Evolutionary conservation across 345 rosid species (phyloP).

Genomic region (Eucalyptus pumila): DNA sequence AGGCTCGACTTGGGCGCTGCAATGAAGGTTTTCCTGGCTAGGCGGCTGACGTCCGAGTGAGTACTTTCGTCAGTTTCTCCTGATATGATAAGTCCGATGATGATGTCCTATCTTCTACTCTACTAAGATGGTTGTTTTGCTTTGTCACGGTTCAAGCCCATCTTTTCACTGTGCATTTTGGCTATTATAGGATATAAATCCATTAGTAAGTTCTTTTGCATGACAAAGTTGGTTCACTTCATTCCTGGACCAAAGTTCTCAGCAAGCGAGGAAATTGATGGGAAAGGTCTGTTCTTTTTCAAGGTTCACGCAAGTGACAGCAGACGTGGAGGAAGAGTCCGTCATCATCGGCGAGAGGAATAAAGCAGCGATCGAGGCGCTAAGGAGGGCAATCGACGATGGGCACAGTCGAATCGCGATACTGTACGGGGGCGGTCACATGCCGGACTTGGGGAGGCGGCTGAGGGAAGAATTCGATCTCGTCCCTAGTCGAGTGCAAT

Average conservation of each 20-base stretch:
- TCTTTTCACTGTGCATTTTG: neutral
- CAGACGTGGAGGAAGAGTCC: slow-evolving; percentile 65
- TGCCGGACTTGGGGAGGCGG: slow-evolving; percentile 89
- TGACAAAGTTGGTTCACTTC: neutral
- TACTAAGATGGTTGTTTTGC: neutral
- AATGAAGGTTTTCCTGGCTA: slow-evolving; percentile 86
- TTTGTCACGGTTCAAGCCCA: neutral
- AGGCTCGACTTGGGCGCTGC: slow-evolving; percentile 82
- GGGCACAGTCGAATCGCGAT: slow-evolving; percentile 72
- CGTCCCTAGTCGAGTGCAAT: slow-evolving; percentile 50
- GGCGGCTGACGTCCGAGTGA: slow-evolving; percentile 81
- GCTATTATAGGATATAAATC: neutral
- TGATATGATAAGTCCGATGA: neutral
- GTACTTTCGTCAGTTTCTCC: neutral
- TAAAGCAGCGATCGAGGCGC: slow-evolving; percentile 58
- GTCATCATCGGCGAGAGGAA: slow-evolving; percentile 94
- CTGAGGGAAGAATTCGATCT: slow-evolving; percentile 66
- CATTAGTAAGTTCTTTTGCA: neutral
- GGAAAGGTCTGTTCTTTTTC: neutral
- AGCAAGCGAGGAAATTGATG: neutral
- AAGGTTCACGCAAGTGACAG: slow-evolving; percentile 70
- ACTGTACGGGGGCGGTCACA: slow-evolving; percentile 94
- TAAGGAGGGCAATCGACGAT: slow-evolving; percentile 45
- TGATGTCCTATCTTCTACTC: neutral
- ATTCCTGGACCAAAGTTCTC: neutral